These are phyloP conservation scores for Bruguiera sexangula DNA, from an alignment of 345 rosid genomes.

Conservation along the genomic window DNA sequence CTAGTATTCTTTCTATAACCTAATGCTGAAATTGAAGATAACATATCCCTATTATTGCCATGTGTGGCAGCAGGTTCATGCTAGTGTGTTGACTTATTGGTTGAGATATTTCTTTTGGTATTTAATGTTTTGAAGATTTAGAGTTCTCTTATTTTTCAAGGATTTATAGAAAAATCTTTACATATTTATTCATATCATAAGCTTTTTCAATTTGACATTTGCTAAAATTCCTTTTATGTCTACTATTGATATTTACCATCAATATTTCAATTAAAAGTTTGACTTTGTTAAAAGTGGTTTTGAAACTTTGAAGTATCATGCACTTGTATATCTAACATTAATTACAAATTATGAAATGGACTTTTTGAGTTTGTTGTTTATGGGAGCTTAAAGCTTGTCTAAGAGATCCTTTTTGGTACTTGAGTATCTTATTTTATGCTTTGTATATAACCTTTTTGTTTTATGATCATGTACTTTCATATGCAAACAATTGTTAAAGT, in stretches of 20 bases:
- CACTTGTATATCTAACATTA: not conserved
- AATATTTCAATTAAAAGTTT: slow-evolving; percentile 1
- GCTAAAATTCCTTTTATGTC: too few relatives aligned
- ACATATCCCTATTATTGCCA: slow-evolving; percentile 68
- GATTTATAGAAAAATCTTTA: not conserved
- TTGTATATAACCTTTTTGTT: not conserved
- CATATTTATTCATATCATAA: not conserved
- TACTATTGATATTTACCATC: too few relatives aligned
- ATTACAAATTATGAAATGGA: not conserved
- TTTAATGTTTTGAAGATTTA: not conserved
- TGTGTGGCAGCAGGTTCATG: slow-evolving; percentile 77
- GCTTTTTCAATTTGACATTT: not conserved
- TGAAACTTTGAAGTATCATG: not conserved
- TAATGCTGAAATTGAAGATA: slow-evolving; percentile 79
- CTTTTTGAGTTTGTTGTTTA: not conserved
- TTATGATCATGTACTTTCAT: slow-evolving; percentile 6
- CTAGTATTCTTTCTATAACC: slow-evolving; percentile 49
- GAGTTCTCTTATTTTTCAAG: not conserved
- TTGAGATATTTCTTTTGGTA: slow-evolving; percentile 49
- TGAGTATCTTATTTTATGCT: not conserved
- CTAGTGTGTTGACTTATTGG: slow-evolving; percentile 59
- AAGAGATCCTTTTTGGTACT: not conserved
- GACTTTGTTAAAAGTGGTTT: not conserved
- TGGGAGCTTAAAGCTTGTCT: not conserved
- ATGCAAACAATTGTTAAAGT: slow-evolving; percentile 78